A percentile compares a stretch with the other conserved stretches of the same genome.
Evolutionary conservation across 257 asterid genomes (phyloP).

Genomic region (Fraxinus americana): DNA sequence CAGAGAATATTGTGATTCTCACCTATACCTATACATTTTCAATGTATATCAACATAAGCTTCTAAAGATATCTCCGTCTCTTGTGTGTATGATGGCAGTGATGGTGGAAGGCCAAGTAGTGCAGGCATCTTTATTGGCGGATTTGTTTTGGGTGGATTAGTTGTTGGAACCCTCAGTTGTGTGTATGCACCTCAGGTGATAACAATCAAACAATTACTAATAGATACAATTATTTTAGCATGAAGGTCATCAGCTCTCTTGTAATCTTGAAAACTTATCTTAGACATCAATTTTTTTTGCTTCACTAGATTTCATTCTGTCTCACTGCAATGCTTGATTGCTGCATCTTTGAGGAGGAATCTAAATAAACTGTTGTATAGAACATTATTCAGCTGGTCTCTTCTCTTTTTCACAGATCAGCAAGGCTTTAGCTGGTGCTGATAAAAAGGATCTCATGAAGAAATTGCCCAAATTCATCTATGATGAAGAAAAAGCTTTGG

Average conservation of each 20-base stretch:
- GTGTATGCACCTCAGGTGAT: conserved; percentile 93
- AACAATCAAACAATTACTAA: conserved; percentile 10
- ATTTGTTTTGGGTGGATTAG: conserved; percentile 89
- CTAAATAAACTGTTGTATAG: background rate
- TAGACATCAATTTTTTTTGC: background rate
- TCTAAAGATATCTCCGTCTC: conserved; percentile 5
- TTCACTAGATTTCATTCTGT: conserved; percentile 1
- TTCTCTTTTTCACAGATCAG: conserved; percentile 54
- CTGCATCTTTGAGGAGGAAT: background rate
- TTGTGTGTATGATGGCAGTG: conserved; percentile 48
- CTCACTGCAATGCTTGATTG: background rate
- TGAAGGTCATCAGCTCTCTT: background rate
- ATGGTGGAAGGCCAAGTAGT: conserved; percentile 43
- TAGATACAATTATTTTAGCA: conserved; percentile 6
- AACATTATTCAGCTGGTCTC: conserved; percentile 9
- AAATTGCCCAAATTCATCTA: conserved; percentile 84
- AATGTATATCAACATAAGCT: conserved; percentile 8
- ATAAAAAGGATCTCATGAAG: conserved; percentile 79
- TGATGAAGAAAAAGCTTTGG: conserved; percentile 83
- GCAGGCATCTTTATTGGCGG: conserved; percentile 79
- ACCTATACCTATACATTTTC: background rate
- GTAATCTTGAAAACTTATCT: conserved; percentile 5
- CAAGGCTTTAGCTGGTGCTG: conserved; percentile 62
- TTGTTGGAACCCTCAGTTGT: conserved; percentile 86
- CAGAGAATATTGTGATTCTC: background rate